Base-by-base conservation (phyloP, 2,329 filamentous ascomycete species). In the Diaporthe nobilis region DNA sequence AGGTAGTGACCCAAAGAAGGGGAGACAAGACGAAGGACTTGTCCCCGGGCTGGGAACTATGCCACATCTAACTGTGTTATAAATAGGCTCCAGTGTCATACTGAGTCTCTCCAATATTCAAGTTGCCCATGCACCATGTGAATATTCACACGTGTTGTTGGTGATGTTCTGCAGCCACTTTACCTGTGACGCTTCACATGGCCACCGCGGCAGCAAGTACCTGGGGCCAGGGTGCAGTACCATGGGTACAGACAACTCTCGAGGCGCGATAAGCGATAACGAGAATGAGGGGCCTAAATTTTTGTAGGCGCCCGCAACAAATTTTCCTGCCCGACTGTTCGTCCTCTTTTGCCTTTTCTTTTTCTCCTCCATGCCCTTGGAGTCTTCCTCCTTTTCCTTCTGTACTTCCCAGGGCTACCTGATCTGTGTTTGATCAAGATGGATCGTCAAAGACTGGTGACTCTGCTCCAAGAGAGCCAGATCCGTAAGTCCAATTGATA, bases 381-480 rank as follows among this genome's bases (percentile, higher is more conserved):
- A 72, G 60, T 72, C 60, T 68, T 74, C 67, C 63, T 77, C 49
- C 61, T 75, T 73, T 73, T 63, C 75, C 74, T 71, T 72, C 70
- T 78, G 47, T 75, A 80, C 80, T 80, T 79, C 80, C 47, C 72
- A 78, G 67, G 77, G 80, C 71, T 73, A 77, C 75, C 74, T 81
- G 75, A 58, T 28, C 31, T 22, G 9, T 39, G 37, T 53, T 37
- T 39, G 34, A 49, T 53, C 34, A 85, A 77, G 82, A 96, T 96
- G 94, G 93, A 95, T 85, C 90, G 94, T 85, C 92, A 95, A 85
- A 92, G 94, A 87, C 95, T 98, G 84, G 90, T 97, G 80, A 90
- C 94, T 88, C 92, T 98, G 86, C 91, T 98, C 84, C 92, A 97
- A 90, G 93, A 94, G 86, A 92, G 96, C 81, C 91, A 98, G 86